Percentiles rank a stretch among this genome's conserved stretches.
Evolutionary conservation across 768 basidiomycete genomes (phyloP).

Genomic region (Dacryopinax primogenitus): DNA sequence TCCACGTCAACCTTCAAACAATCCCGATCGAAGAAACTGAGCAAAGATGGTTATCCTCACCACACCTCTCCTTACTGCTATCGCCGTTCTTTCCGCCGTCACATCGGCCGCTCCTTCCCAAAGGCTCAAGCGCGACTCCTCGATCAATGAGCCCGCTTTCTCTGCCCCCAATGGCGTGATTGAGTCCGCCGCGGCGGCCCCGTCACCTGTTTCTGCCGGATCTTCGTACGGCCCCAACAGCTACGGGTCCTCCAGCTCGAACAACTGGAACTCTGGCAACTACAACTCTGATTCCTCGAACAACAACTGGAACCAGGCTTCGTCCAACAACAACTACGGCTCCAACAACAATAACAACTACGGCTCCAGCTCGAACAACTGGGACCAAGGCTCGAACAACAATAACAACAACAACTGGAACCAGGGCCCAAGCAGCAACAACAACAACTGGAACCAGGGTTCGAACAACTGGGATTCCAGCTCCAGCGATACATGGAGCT

Average conservation of each 20-base stretch:
- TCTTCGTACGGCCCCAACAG: constrained; percentile 5
- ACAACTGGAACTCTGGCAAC: background rate
- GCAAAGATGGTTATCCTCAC: constrained; percentile 47
- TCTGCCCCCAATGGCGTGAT: constrained; percentile 38
- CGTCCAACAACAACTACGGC: background rate
- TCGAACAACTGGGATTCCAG: constrained; percentile 9
- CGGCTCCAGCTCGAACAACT: background rate
- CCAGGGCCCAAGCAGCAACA: constrained; percentile 8
- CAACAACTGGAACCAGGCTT: background rate
- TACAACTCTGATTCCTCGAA: background rate
- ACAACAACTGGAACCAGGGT: constrained; percentile 13
- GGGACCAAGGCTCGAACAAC: constrained; percentile 10
- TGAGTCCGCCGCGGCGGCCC: constrained; percentile 29
- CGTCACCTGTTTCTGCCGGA: constrained; percentile 20
- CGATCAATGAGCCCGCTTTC: constrained; percentile 27
- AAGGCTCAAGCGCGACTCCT: constrained; percentile 7
- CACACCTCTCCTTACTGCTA: constrained; percentile 41
- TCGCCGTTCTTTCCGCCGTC: constrained; percentile 41
- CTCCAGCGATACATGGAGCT: background rate
- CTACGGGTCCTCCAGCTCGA: background rate
- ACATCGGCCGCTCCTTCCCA: constrained; percentile 38
- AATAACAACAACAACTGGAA: background rate
- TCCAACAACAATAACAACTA: constrained; percentile 4
- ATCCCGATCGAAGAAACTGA: constrained; percentile 33
- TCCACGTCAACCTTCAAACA: constrained; percentile 22